Base-by-base conservation (phyloP, 2,329 filamentous ascomycete species). In the Microdochium paspali region DNA sequence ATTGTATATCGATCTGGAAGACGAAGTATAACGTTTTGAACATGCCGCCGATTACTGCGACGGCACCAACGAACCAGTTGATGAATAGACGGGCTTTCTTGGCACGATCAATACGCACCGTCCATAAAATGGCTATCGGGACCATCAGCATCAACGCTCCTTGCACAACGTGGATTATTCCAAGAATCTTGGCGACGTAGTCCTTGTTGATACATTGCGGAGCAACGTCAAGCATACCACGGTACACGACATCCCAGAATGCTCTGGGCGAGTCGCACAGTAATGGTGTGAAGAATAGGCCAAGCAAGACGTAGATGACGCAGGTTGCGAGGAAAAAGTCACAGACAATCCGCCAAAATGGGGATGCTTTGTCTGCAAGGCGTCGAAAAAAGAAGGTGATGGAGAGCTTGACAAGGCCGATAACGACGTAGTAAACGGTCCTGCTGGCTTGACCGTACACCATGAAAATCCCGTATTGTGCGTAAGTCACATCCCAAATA, bases 401-500 rank as follows among this genome's bases (percentile, higher is more conserved):
- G 31, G 31, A 35, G 15, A 35, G 31, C 31, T 35, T 35, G 31
- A 35, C 31, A 9, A 35, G 6, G 31, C 31, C 31, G 10, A 35
- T n/a, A n/a, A 35, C 31, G 31, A 35, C 10, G 31, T 35, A 35
- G 31, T 35, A 35, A 9, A 35, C 31, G 31, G 31, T 35, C 31
- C 31, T 35, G 31, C 31, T 35, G 7, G 31, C 31, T n/a, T 35
- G 31, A 18, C 31, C 31, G 12, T 21, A 7, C 4, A 40, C 35
- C 13, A 40, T 40, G 35, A 40, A 40, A 7, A 12, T 21, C 23
- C 35, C 24, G 7, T 49, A 49, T 10, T 49, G 44, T 6, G 20
- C 42, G 24, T 51, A 49, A 13, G 47, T 51, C 15, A 44, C 43
- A 12, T 51, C 50, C 50, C 50, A 49, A 3, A 31, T 49, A 32